Conservation (phyloP, 805 yeast species). For the Lachancea sp. region DNA sequence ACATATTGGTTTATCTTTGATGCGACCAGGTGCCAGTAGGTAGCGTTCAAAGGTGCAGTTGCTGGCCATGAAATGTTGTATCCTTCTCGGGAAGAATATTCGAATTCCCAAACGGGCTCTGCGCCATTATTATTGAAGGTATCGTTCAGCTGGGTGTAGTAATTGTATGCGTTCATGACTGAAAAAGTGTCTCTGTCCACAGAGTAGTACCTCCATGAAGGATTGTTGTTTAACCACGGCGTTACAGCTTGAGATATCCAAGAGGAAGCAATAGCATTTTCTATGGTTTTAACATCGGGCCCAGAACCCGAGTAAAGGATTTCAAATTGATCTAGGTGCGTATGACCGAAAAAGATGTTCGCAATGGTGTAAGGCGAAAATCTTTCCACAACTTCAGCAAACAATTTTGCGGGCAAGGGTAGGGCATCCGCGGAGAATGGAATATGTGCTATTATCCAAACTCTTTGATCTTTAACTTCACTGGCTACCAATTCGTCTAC, state of each 20-base stretch:
- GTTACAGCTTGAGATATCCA: slow-evolving; percentile 65
- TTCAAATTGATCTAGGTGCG: slow-evolving; percentile 63
- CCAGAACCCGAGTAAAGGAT: slow-evolving; percentile 48
- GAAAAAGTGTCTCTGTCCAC: slow-evolving; percentile 56
- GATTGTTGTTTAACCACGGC: slow-evolving; percentile 54
- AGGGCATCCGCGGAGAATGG: slow-evolving; percentile 56
- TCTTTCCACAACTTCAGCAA: slow-evolving; percentile 53
- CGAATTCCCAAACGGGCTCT: slow-evolving; percentile 58
- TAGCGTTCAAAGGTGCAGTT: slow-evolving; percentile 54
- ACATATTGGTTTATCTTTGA: slow-evolving; percentile 38
- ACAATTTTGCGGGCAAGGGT: slow-evolving; percentile 53
- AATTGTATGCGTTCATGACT: slow-evolving; percentile 53
- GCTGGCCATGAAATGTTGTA: slow-evolving; percentile 53
- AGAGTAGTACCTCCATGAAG: slow-evolving; percentile 67
- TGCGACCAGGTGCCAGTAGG: slow-evolving; percentile 60
- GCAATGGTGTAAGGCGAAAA: slow-evolving; percentile 66
- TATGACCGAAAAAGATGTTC: slow-evolving; percentile 63
- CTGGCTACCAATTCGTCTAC: slow-evolving; percentile 56
- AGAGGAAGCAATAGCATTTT: slow-evolving; percentile 47
- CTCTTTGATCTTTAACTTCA: slow-evolving; percentile 52
- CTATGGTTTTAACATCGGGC: slow-evolving; percentile 35
- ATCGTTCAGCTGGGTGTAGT: slow-evolving; percentile 52
- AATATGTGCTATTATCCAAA: slow-evolving; percentile 69
- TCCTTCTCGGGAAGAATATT: slow-evolving; percentile 57
- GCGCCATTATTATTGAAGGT: slow-evolving; percentile 47